phyloP scores from a whole-genome alignment of 2,329 filamentous ascomycete species.

The Geosmithia morbida region DNA sequence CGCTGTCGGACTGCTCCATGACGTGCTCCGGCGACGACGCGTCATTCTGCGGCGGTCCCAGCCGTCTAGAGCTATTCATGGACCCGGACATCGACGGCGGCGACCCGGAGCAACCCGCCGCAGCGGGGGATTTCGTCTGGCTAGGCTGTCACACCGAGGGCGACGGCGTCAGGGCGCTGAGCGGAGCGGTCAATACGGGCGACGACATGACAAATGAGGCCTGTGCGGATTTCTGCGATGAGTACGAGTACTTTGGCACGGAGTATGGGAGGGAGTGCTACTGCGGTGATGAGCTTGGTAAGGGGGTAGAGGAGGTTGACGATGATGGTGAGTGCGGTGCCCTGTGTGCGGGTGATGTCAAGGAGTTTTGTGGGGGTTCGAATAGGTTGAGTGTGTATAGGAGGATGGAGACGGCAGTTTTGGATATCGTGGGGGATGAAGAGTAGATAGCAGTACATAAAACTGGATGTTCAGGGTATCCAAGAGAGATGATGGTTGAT shows the following conservation, averaged over 20 bases:
- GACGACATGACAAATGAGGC: conserved; percentile 16
- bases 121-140: conserved; percentile 15
- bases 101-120: conserved; percentile 15
- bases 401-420: conserved; percentile 7
- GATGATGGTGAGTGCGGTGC: conserved; percentile 21
- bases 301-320: conserved; percentile 11
- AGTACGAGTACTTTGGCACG: conserved; percentile 18
- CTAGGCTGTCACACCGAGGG: conserved; percentile 21
- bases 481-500: too few species aligned
- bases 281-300: conserved; percentile 15
- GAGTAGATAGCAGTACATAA: too few species aligned
- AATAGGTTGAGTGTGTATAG: conserved; percentile 21
- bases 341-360: conserved; percentile 20
- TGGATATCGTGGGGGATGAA: too few species aligned
- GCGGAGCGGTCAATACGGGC: conserved; percentile 7
- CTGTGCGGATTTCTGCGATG: conserved; percentile 17
- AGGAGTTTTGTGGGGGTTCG: conserved; percentile 23
- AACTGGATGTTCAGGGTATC: too few species aligned
- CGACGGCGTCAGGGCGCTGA: conserved; percentile 17
- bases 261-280: conserved; percentile 23
- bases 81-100: conserved; percentile 10
- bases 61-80: conserved; percentile 18
- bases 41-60: conserved; percentile 18
- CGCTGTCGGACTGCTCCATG: conserved; percentile 18
- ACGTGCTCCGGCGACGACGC: conserved; percentile 15